These are phyloP conservation scores for Pleurotus tuber-regium DNA, from an alignment of 768 basidiomycete species.

Conservation along the genomic window DNA sequence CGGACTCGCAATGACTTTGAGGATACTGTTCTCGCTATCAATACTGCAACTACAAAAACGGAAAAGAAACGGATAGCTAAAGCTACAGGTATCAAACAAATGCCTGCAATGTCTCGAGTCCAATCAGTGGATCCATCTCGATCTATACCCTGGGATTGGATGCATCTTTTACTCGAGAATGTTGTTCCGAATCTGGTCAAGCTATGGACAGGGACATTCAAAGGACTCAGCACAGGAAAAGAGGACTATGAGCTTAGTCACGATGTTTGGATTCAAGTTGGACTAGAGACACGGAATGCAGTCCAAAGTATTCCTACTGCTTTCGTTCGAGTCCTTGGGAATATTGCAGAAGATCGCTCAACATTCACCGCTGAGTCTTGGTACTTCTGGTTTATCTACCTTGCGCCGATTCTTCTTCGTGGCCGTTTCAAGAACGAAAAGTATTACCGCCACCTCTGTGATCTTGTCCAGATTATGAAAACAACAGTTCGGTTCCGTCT, in stretches of 20 bases:
- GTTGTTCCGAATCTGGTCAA: conserved; percentile 31
- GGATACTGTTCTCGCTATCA: background rate
- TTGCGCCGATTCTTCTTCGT: conserved; percentile 35
- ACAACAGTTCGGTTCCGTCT: conserved; percentile 31
- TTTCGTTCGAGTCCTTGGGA: conserved; percentile 27
- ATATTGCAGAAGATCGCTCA: conserved; percentile 21
- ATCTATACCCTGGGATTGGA: conserved; percentile 39
- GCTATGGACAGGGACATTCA: conserved; percentile 39
- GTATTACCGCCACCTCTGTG: conserved; percentile 36
- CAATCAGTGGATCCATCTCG: conserved; percentile 25
- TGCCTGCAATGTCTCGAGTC: conserved; percentile 23
- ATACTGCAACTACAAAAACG: conserved; percentile 1
- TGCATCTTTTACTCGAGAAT: conserved; percentile 46
- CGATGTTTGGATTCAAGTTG: conserved; percentile 32
- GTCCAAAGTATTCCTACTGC: conserved; percentile 26
- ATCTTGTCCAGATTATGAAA: conserved; percentile 32
- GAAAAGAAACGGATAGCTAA: conserved; percentile 17
- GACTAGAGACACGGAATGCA: conserved; percentile 26
- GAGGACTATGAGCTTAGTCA: conserved; percentile 21
- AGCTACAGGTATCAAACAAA: conserved; percentile 26
- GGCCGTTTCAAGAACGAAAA: conserved; percentile 22
- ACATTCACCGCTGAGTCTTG: conserved; percentile 34
- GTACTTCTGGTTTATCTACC: conserved; percentile 35
- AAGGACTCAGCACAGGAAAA: conserved; percentile 28
- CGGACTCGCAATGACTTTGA: conserved; percentile 18